Evolutionary conservation across 805 yeast genomes (phyloP), one percentile per base, ranked within the genome.

Genomic region (Nakazawaea sp.): DNA sequence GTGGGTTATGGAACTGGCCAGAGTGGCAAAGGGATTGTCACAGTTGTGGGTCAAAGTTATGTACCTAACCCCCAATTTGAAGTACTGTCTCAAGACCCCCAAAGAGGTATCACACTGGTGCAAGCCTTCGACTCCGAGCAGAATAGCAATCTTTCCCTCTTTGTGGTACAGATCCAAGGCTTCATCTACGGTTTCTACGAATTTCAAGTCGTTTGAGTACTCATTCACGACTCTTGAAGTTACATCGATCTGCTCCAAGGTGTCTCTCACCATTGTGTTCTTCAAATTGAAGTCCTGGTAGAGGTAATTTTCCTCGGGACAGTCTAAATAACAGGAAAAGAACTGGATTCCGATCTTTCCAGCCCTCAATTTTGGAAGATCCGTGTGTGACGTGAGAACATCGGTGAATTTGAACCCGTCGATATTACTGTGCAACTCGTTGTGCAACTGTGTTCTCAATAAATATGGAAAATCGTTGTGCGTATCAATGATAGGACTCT

Each of bases 381-480:
- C 74, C 1, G 78, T 72, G 35, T 70, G 74, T 17, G 64, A 54
- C 1, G 59, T 55, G 4, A 70, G 41, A 11, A 55, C 45, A 12
- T 59, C 48, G 40, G 64, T 62, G 45, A 70, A 66, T 35, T 64
- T 60, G 36, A 71, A 64, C 32, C 51, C 52, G 26, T 48, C 41
- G n/a, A 52, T 53, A 21, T 50, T 30, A 4, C 46, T 44, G 37
- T 62, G 61, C 33, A 65, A 42, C 50, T 67, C 64, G 43, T 68
- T 62, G 41, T 68, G 70, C 7, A 68, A 53, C 39, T 70, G 73
- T 17, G 55, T 56, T 38, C 78, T 51, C 29, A 70, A 41, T n/a
- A 67, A 55, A 43, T 68, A 74, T 3, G 79, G 78, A 45, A 74
- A 64, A 40, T 72, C 76, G 44, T 72, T 73, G 33, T 66, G 70